These are phyloP conservation scores for Ganoderma resinaceum DNA, from an alignment of 1,284 basidiomycete genomes.

Conservation along the genomic window DNA sequence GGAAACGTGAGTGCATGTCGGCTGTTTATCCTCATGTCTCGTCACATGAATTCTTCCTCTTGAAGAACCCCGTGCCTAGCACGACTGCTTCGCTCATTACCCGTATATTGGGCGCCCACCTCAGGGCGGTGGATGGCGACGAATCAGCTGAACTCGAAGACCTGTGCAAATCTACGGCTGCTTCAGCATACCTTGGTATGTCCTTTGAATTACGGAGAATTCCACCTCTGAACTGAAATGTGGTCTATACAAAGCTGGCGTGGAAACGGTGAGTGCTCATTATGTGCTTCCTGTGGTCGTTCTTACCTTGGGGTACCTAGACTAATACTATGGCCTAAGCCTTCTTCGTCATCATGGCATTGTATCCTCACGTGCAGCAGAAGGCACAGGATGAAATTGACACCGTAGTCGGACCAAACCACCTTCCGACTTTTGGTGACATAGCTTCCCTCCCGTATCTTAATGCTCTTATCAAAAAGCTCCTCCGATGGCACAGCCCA, in stretches of 20 bases:
- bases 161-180: background rate
- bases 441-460: slow-evolving; percentile 38
- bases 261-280: background rate
- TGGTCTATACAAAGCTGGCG: background rate
- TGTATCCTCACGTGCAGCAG: slow-evolving; percentile 37
- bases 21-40: background rate
- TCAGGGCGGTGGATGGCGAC: background rate
- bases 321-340: slow-evolving; percentile 15
- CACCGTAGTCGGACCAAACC: slow-evolving; percentile 33
- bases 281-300: background rate
- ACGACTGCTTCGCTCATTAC: background rate
- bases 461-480: slow-evolving; percentile 41
- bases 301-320: background rate
- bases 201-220: background rate
- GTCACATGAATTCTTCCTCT: background rate
- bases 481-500: slow-evolving; percentile 38
- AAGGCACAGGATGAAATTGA: slow-evolving; percentile 43
- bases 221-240: too few relatives aligned
- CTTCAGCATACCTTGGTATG: slow-evolving; percentile 8
- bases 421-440: slow-evolving; percentile 41
- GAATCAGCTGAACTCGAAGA: background rate
- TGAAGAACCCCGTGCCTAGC: background rate
- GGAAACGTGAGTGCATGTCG: background rate
- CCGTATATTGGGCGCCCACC: background rate
- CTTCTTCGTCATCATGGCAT: slow-evolving; percentile 40